These are phyloP conservation scores for Lachnellula arida DNA, from an alignment of 2,329 filamentous ascomycete species.

Conservation along the genomic window DNA sequence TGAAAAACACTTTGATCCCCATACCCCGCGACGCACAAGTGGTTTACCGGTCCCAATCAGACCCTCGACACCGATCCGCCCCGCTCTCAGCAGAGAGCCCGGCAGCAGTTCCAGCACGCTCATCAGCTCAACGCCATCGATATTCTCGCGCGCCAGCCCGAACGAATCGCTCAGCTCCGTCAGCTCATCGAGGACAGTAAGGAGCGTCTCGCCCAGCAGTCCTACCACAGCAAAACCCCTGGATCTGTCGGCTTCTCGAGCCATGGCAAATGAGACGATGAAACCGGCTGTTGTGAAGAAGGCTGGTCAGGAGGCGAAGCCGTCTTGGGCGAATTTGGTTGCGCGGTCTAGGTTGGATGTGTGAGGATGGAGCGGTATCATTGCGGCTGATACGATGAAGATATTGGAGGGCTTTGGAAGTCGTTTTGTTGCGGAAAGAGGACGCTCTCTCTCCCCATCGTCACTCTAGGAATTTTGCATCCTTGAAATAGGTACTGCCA, in stretches of 20 bases:
- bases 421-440: too few relatives aligned
- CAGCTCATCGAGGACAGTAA: slow-evolving; percentile 2
- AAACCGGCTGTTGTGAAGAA: not conserved
- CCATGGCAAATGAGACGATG: not conserved
- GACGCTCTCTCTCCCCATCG: too few relatives aligned
- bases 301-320: not conserved
- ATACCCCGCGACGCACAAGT: slow-evolving; percentile 1
- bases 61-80: slow-evolving; percentile 17
- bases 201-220: slow-evolving; percentile 16
- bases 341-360: not conserved
- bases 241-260: not conserved
- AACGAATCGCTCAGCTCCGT: slow-evolving; percentile 18
- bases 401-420: too few relatives aligned
- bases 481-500: too few relatives aligned
- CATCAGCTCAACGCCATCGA: slow-evolving; percentile 15
- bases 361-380: slow-evolving; percentile 3
- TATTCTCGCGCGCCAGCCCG: slow-evolving; percentile 15
- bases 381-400: too few relatives aligned
- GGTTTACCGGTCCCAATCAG: slow-evolving; percentile 10
- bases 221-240: slow-evolving; percentile 4
- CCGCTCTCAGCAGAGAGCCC: slow-evolving; percentile 3
- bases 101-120: slow-evolving; percentile 18
- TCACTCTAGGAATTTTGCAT: too few relatives aligned
- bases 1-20: not conserved
- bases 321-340: not conserved